Base-by-base conservation (phyloP, 2,329 filamentous ascomycete genomes). In the Ophiostoma ips region DNA sequence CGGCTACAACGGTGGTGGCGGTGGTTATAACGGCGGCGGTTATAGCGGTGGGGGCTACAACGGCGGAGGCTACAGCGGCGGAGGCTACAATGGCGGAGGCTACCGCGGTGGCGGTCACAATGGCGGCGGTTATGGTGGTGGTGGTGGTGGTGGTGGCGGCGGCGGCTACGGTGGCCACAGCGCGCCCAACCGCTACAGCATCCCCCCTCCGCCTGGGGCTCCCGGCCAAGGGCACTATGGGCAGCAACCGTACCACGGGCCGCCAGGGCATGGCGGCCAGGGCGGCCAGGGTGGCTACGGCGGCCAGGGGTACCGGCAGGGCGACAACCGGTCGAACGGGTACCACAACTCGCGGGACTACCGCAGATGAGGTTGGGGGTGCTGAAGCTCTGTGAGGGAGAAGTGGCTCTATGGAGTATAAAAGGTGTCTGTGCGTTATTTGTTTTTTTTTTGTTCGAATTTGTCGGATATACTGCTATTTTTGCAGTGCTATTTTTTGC, bases 311-410 rank as follows among this genome's bases (percentile, higher is more conserved):
- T 55, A 57, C 18, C 50, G 58, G 24, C 31, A 43, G 18, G 43
- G 35, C 3, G 41, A 46, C 35, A 46, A 49, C 41, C 40, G 40
- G 24, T 43, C 47, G 30, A 21, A 50, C 12, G 50, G 50, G 7
- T 43, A 55, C 24, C 47, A 55, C 18, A 56, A 54, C 36, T 50
- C 53, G 4, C 43, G 58, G 35, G 52, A 54, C 1, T 58, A 59
- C 40, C 47, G 51, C 10, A 55, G 38, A 49, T 49, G 24, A 30
- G 7, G 16, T 24, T 18, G 36, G 36, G 3, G 16, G 5, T 13
- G 37, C 24, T 28, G 24, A 28, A 4, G 24, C 24, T 5, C 4
- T 28, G 24, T 28, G n/a, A n/a, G n/a, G n/a, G n/a, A n/a, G n/a
- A n/a, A n/a, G n/a, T n/a, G n/a, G n/a, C n/a, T n/a, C n/a, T n/a